Conservation (phyloP, 2,329 filamentous ascomycete genomes). For the Ophiostoma sp. region DNA sequence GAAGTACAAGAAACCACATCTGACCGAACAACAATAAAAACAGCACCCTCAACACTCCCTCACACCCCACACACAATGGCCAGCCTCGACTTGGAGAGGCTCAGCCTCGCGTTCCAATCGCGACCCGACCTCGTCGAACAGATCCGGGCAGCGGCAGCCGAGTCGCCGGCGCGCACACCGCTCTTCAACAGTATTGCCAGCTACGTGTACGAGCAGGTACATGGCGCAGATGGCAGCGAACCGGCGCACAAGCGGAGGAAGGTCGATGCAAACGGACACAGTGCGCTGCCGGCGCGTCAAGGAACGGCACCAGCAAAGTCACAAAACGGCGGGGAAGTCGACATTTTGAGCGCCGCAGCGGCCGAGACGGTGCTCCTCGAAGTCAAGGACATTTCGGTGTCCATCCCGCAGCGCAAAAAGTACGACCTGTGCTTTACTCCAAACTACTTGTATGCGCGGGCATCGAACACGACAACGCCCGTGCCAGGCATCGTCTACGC, state of each 20-base stretch:
- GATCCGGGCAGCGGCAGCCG: conserved; percentile 56
- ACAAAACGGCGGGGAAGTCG: conserved; percentile 6
- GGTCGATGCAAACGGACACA: conserved; percentile 43
- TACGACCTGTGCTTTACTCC: conserved; percentile 64
- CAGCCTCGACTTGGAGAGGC: conserved; percentile 51
- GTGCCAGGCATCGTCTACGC: conserved; percentile 57
- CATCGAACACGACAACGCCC: conserved; percentile 52
- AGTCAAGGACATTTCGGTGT: conserved; percentile 67
- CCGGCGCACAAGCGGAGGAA: conserved; percentile 53
- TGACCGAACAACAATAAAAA: not conserved
- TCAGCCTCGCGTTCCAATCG: conserved; percentile 54
- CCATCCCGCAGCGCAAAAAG: conserved; percentile 68
- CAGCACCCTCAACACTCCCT: not conserved
- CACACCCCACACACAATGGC: conserved; percentile 24
- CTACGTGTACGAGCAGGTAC: conserved; percentile 50
- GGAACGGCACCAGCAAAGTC: not conserved
- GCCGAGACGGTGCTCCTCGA: conserved; percentile 57
- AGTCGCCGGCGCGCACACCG: conserved; percentile 50
- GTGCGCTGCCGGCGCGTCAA: conserved; percentile 25
- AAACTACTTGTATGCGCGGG: conserved; percentile 58
- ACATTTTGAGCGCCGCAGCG: conserved; percentile 33
- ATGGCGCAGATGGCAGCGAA: conserved; percentile 30
- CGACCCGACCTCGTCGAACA: conserved; percentile 57
- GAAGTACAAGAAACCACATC: not conserved
- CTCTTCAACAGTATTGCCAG: conserved; percentile 59